Conservation (phyloP, 192 early-diverging fungal species). For the Coemansia nantahalensis region DNA sequence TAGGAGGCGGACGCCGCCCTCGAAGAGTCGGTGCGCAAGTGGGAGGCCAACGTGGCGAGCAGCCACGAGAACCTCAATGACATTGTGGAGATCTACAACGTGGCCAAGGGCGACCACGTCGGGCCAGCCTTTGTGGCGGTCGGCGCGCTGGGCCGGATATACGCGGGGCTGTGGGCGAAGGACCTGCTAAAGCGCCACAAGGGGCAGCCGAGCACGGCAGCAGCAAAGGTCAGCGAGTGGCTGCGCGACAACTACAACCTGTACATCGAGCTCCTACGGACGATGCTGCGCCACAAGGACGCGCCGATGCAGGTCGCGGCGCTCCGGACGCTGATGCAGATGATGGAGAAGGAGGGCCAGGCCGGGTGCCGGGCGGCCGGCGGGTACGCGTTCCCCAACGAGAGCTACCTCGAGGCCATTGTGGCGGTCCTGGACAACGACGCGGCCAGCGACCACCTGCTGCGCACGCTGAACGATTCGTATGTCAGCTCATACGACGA, state of each 20-base stretch:
- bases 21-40: slow-evolving; percentile 46
- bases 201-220: slow-evolving; percentile 10
- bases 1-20: slow-evolving; percentile 9
- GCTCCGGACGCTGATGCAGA: slow-evolving; percentile 67
- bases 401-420: slow-evolving; percentile 58
- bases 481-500: slow-evolving; percentile 83
- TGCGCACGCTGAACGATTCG: slow-evolving; percentile 63
- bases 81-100: slow-evolving; percentile 58
- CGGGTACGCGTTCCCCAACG: slow-evolving; percentile 67
- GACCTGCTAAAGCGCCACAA: slow-evolving; percentile 23
- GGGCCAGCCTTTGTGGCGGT: slow-evolving; percentile 68
- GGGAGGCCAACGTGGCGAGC: slow-evolving; percentile 64
- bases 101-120: slow-evolving; percentile 44
- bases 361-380: slow-evolving; percentile 27
- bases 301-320: slow-evolving; percentile 75
- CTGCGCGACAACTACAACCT: slow-evolving; percentile 71
- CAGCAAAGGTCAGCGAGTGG: slow-evolving; percentile 69
- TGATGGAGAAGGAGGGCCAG: slow-evolving; percentile 66
- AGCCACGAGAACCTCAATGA: slow-evolving; percentile 75
- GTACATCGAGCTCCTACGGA: slow-evolving; percentile 59
- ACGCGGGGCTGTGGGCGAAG: slow-evolving; percentile 48
- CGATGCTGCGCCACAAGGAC: slow-evolving; percentile 58
- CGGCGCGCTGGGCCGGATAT: slow-evolving; percentile 72
- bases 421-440: slow-evolving; percentile 57
- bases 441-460: slow-evolving; percentile 61